Base-by-base conservation (phyloP, 2,329 filamentous ascomycete genomes). In the Rhinocladiella similis region DNA sequence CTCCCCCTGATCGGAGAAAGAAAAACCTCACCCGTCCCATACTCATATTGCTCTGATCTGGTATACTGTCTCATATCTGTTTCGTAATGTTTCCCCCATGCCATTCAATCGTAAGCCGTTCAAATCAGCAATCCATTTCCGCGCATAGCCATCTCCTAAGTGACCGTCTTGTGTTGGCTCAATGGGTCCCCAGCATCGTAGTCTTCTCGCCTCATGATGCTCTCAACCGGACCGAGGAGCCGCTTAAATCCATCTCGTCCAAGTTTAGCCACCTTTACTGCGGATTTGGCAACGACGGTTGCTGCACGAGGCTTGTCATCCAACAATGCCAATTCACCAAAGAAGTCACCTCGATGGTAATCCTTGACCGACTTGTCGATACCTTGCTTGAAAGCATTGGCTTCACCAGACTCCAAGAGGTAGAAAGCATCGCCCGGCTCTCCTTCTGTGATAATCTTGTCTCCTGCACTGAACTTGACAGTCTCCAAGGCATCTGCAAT, bases 401-500 rank as follows among this genome's bases (percentile, higher is more conserved):
- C 93, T 69, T 93, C 87, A 39, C 94, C 94, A 27, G 82, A 83
- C 73, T 97, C 94, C 47, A 97, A 80, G 43, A 97, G 84, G 75
- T 89, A 99, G 75, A 99, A 97, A 1, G 90, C 87, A 69, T 95
- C 86, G 53, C 94, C 94, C 0, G 88, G 89, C 70, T 97, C 94
- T 50, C 94, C 94, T 74, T 97, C 91, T 56, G 80, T 81, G 74
- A 99, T 97, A 70, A 99, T 96, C 50, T 83, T 83, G n/a, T 86
- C 83, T 19, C 90, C 90, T 6, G 86, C 77, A 0, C 88, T 82
- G 71, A 88, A 96, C 69, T 96, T 97, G 71, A 88, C 85, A 9
- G 92, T 94, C 72, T 97, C 92, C 54, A 99, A 80, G 1, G 94
- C 93, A 74, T 97, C 94, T 59, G 94, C 93, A 71, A 99, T 97